Base-by-base conservation (phyloP, 306 rosid species). In the Vigna radiata region DNA sequence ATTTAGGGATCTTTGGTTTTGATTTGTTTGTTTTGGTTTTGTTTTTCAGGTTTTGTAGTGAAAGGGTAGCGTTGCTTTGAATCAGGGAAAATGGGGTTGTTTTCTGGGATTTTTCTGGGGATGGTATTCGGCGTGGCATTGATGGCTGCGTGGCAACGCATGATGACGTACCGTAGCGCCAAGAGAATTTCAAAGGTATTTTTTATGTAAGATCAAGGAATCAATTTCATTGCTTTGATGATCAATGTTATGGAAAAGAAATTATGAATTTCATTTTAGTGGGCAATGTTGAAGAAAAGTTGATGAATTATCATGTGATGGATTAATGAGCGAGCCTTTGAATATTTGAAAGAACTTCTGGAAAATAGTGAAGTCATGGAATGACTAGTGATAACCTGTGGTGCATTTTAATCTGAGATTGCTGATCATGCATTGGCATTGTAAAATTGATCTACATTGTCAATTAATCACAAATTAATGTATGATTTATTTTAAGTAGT, bases 101-200 rank as follows among this genome's bases (percentile, higher is more conserved):
- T 91, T 89, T 89, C 91, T 83, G 98, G 98, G 84, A 78, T 91
- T 82, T 81, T 94, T 83, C 48, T 94, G 82, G 98, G 98, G 70
- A 85, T 92, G 78, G 7, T 77, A 43, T 81, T 91, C 36, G 98
- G 98, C 79, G 75, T 91, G 59, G 89, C 89, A 41, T 86, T 91
- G 86, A 94, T 94, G 97, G 92, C 87, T 58, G 96, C 89, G 18
- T 94, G 96, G 95, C 81, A 76, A 55, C 83, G 86, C 55, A 90
- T 94, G 98, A 94, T 88, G 91, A 55, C 75, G 73, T 81, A 85
- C 39, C 93, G 98, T 71, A 89, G 96, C 81, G 86, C 89, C 82
- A 91, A 92, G 82, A 84, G 98, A 69, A 81, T 90, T 80, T 91
- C 97, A 16, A 94, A 94, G 93, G 98, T 94, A 41, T 41, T 41